Base-by-base conservation (phyloP, 495 filamentous ascomycete genomes). In the Penicillium ochrochloron region DNA sequence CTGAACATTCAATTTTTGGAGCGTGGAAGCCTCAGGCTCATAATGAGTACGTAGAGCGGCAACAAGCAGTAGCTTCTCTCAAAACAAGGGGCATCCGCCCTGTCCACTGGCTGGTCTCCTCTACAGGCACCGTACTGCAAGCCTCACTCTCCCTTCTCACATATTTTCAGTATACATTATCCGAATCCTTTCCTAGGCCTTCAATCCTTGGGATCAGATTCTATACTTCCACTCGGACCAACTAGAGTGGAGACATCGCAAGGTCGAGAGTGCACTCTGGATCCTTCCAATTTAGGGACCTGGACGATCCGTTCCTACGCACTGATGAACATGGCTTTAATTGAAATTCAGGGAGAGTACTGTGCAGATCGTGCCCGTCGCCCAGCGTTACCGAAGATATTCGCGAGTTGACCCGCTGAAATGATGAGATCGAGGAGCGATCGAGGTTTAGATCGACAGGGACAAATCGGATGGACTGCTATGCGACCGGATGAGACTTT, bases 331-430 rank as follows among this genome's bases (percentile, higher is more conserved):
- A 17, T 21, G 21, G 23, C 41, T 4, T 17, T 48, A 15, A 15
- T 48, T 17, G 11, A 48, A 15, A 15, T 48, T 17, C 19, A 48
- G n/a, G 23, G 21, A 7, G 11, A 34, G 37, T 4, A 17, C 27
- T 19, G 37, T 65, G 66, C 25, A 61, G 62, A 68, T 68, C 62
- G 19, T 31, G 27, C 27, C 59, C 35, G 66, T 65, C 62, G 62
- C 66, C 66, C 55, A 44, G 60, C 42, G 61, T 68, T 59, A 68
- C 62, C 21, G 12, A 33, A 50, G 61, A 51, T 56, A 48, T 51
- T 50, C 33, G 25, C 23, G 5, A 35, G 37, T 55, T 7, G 46
- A 41, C 29, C 44, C 35, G 31, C 42, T 23, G 14, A 48, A 23
- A 15, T 21, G 15, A 3, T 15, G 14, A 33, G 15, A 34, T 33